Percentiles rank a stretch among this genome's conserved stretches.
Conservation (phyloP, 306 rosid species). For the Abrus precatorius region DNA sequence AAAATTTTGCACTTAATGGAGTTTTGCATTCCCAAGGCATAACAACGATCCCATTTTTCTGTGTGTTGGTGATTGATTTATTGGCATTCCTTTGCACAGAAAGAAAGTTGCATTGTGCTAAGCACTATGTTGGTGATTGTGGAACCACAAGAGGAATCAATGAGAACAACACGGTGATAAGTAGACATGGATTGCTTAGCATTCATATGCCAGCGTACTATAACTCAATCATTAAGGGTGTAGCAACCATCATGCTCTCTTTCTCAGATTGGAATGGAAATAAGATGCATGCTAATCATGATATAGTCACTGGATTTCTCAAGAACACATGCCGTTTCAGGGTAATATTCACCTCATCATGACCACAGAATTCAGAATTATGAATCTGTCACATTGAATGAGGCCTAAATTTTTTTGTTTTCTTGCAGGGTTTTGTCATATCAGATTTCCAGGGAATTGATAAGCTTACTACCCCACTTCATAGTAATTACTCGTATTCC, state of each 20-base stretch:
- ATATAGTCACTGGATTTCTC: constrained; percentile 46
- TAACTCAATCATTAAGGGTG: constrained; percentile 51
- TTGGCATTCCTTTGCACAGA: not conserved
- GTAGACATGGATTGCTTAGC: constrained; percentile 38
- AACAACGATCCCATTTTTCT: not conserved
- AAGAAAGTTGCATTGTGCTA: constrained; percentile 48
- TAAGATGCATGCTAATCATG: constrained; percentile 53
- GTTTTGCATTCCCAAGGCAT: not conserved
- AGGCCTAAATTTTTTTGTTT: constrained; percentile 6
- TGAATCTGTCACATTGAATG: not conserved
- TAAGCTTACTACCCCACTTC: constrained; percentile 45
- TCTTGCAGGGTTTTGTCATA: constrained; percentile 53
- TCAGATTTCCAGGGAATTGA: constrained; percentile 53
- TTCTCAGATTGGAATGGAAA: constrained; percentile 52
- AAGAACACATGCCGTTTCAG: constrained; percentile 47
- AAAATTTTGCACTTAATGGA: no score
- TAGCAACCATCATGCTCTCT: constrained; percentile 53
- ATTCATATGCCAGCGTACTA: constrained; percentile 53
- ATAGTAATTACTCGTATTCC: constrained; percentile 47
- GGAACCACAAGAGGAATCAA: constrained; percentile 50
- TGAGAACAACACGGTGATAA: constrained; percentile 44
- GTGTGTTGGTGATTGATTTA: no score
- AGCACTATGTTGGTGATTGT: constrained; percentile 50
- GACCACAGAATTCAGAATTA: not conserved
- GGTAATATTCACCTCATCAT: constrained; percentile 11